A percentile compares a stretch with the other conserved stretches of the same genome.
Conservation (phyloP, 192 early-diverging fungal genomes). For the Podila minutissima region DNA sequence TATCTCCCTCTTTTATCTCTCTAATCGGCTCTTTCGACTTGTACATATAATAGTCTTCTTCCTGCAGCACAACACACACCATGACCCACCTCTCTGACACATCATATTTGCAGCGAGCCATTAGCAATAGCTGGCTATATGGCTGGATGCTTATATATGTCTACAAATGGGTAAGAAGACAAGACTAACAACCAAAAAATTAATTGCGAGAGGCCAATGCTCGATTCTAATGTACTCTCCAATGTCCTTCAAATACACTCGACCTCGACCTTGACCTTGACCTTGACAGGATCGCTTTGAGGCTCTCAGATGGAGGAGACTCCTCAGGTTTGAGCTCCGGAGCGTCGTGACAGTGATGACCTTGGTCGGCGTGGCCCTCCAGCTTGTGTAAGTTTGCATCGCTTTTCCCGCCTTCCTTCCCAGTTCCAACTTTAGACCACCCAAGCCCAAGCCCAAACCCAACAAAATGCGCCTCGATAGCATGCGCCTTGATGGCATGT, state of each 20-base stretch:
- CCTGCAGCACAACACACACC: not conserved
- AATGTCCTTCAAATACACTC: not conserved
- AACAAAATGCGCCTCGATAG: too few relatives aligned
- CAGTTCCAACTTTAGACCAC: not conserved
- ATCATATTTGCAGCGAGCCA: conserved; percentile 34
- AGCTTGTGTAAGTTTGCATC: conserved; percentile 32
- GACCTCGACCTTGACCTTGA: not conserved
- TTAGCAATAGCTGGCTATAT: conserved; percentile 32
- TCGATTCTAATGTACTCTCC: not conserved
- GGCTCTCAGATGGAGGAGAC: conserved; percentile 22
- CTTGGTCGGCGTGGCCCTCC: conserved; percentile 17
- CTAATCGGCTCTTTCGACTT: not conserved
- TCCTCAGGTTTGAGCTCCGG: conserved; percentile 30
- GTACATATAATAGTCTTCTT: conserved; percentile 6
- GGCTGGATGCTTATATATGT: conserved; percentile 39
- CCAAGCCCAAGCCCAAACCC: too few relatives aligned
- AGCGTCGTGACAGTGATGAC: conserved; percentile 29
- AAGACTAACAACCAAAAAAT: not conserved
- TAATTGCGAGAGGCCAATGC: not conserved
- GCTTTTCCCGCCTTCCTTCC: not conserved
- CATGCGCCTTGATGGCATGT: too few relatives aligned
- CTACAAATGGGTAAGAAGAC: conserved; percentile 4
- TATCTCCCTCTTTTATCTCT: too few relatives aligned
- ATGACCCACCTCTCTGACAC: conserved; percentile 45
- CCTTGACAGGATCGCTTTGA: conserved; percentile 34